Base-by-base conservation (phyloP, 202 grass and related monocot species). In the Zizania palustris region DNA sequence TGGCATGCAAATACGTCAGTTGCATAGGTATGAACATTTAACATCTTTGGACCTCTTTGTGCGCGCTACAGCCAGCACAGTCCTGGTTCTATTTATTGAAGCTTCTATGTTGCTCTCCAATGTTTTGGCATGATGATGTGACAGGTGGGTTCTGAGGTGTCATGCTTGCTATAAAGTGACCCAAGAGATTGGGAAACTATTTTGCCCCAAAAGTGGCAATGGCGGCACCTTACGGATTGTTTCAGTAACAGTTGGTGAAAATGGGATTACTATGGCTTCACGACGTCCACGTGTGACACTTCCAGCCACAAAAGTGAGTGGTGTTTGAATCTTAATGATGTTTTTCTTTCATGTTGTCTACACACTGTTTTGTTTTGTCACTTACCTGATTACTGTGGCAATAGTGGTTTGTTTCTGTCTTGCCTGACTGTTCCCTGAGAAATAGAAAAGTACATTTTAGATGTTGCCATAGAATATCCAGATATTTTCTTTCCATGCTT, bases 91-190 rank as follows among this genome's bases (percentile, higher is more conserved):
- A 35, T 12, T 57, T 83, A 39, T 68, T 11, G 33, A 41, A 33
- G 7, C 3, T 62, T 80, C 13, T 62, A 34, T 12, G 11, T 53
- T 12, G n/a, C 49, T 60, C 20, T 49, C 64, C 45, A 9, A 71
- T 70, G 15, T 70, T 22, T 58, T 79, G 44, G 2, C 16, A 9
- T 82, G 36, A 60, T 73, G 21, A 50, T 75, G 13, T 61, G 9
- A 44, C 87, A 98, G 96, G 63, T 98, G 96, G 96, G 89, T 98
- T 88, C 63, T 92, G 88, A 95, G 91, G 87, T 95, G 96, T n/a
- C 96, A 98, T 90, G 96, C 96, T 75, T 98, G 96, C 75, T 88
- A 75, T 62, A 94, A 95, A 54, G 87, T 98, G 71, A 98, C 96
- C 18, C 96, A 98, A 88, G 95, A 95, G 85, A 90, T 94, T 69